Evolutionary conservation across 169 alveolate genomes (phyloP).

Genomic region (Neospora caninum): DNA sequence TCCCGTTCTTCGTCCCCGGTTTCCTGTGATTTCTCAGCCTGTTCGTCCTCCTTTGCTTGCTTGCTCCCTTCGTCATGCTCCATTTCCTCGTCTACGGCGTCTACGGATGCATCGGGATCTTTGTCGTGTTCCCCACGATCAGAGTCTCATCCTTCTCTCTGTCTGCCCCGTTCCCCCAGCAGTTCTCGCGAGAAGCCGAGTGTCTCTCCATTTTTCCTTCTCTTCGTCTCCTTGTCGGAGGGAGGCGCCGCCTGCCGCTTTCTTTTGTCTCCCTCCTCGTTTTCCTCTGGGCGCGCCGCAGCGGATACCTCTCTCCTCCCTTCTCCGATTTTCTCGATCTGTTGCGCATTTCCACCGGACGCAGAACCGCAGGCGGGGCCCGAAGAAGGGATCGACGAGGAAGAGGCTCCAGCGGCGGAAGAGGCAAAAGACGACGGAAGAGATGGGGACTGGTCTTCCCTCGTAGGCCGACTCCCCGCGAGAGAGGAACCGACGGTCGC

Average conservation of each 20-base stretch:
- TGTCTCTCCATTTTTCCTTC: neutral
- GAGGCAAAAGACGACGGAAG: too few species aligned
- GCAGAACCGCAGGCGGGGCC: neutral
- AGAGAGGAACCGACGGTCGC: too few species aligned
- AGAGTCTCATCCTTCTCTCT: neutral
- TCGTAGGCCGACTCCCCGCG: too few species aligned
- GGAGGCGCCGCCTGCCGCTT: neutral
- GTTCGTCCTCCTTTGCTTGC: neutral
- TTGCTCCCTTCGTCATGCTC: neutral
- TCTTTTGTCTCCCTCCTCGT: neutral
- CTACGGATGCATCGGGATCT: neutral
- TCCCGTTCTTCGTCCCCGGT: neutral
- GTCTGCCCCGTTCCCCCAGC: neutral
- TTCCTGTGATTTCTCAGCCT: neutral
- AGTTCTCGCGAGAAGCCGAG: neutral
- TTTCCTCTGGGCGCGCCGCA: neutral
- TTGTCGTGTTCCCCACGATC: neutral
- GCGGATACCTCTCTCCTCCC: neutral
- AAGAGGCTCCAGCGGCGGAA: neutral
- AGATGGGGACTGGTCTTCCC: too few species aligned
- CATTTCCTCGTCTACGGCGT: neutral
- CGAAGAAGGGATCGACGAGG: neutral
- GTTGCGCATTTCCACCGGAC: too few species aligned
- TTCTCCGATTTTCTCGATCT: neutral
- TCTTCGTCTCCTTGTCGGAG: neutral